These are phyloP conservation scores for Dentipellis fragilis DNA, from an alignment of 768 basidiomycete species.

Conservation along the genomic window DNA sequence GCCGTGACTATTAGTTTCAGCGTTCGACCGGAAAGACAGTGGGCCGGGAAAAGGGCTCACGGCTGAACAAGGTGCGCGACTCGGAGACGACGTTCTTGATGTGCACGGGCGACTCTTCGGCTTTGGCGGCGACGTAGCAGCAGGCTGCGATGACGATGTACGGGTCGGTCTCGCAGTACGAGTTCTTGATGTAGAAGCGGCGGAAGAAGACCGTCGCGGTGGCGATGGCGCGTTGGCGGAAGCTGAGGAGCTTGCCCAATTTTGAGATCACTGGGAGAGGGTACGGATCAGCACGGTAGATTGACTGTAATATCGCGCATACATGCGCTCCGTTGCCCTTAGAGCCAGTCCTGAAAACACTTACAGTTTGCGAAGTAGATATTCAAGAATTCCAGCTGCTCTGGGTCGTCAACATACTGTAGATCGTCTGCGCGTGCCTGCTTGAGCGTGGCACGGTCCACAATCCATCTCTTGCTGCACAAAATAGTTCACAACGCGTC, in stretches of 20 bases:
- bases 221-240: conserved; percentile 87
- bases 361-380: conserved; percentile 85
- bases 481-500: conserved; percentile 10
- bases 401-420: conserved; percentile 68
- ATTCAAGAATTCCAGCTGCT: conserved; percentile 68
- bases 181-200: conserved; percentile 94
- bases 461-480: conserved; percentile 81
- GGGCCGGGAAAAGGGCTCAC: conserved; percentile 28
- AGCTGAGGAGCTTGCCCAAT: conserved; percentile 70
- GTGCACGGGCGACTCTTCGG: conserved; percentile 91
- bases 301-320: not conserved
- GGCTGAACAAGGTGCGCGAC: conserved; percentile 65
- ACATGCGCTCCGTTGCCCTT: too few relatives aligned
- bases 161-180: conserved; percentile 92
- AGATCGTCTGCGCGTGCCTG: conserved; percentile 72
- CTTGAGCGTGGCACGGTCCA: conserved; percentile 67
- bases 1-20: not conserved
- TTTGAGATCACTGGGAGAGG: conserved; percentile 73
- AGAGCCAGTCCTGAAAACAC: too few relatives aligned
- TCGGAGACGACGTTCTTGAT: conserved; percentile 89
- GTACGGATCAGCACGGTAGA: too few relatives aligned
- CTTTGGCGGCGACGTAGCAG: conserved; percentile 93
- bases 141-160: conserved; percentile 90
- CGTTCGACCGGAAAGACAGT: not conserved
- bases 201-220: conserved; percentile 94